Percentiles rank a stretch among this genome's conserved stretches.
These are phyloP conservation scores for Aristolochia fimbriata DNA, from an alignment of 164 flowering plant genomes.

Conservation along the genomic window DNA sequence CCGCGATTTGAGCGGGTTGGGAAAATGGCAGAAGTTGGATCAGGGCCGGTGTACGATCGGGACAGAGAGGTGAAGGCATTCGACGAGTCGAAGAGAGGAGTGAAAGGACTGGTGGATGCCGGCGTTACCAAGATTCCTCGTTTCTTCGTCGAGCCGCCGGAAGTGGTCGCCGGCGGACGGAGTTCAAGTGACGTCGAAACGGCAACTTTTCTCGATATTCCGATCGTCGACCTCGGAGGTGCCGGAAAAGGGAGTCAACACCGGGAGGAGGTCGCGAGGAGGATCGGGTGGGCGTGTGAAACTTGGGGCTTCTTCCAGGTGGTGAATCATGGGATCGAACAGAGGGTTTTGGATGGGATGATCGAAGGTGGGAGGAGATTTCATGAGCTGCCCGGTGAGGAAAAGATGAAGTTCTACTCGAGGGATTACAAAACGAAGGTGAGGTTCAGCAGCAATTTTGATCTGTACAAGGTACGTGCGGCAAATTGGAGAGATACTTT, in stretches of 20 bases:
- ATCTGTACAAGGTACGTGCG: slow-evolving; percentile 1
- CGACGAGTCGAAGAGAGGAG: slow-evolving; percentile 38
- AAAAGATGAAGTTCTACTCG: slow-evolving; percentile 3
- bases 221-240: slow-evolving; percentile 15
- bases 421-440: slow-evolving; percentile 1
- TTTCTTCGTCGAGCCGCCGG: slow-evolving; percentile 12
- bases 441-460: slow-evolving; percentile 1
- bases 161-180: background rate
- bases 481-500: slow-evolving; percentile 15
- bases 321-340: slow-evolving; percentile 16
- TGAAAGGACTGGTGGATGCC: slow-evolving; percentile 37
- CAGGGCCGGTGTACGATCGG: slow-evolving; percentile 13
- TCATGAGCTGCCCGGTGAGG: slow-evolving; percentile 11
- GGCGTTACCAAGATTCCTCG: slow-evolving; percentile 22
- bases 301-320: slow-evolving; percentile 19
- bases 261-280: slow-evolving; percentile 2
- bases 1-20: too few species aligned
- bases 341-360: slow-evolving; percentile 10
- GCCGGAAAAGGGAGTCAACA: background rate
- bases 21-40: too few species aligned
- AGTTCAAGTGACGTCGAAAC: background rate
- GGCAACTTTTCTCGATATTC: slow-evolving; percentile 9
- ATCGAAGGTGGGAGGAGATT: slow-evolving; percentile 5
- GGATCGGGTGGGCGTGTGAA: slow-evolving; percentile 11
- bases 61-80: slow-evolving; percentile 22